Percentiles rank a stretch among this genome's conserved stretches.
These are phyloP conservation scores for Hanseniaspora meyeri DNA, from an alignment of 805 yeast genomes.

Conservation along the genomic window DNA sequence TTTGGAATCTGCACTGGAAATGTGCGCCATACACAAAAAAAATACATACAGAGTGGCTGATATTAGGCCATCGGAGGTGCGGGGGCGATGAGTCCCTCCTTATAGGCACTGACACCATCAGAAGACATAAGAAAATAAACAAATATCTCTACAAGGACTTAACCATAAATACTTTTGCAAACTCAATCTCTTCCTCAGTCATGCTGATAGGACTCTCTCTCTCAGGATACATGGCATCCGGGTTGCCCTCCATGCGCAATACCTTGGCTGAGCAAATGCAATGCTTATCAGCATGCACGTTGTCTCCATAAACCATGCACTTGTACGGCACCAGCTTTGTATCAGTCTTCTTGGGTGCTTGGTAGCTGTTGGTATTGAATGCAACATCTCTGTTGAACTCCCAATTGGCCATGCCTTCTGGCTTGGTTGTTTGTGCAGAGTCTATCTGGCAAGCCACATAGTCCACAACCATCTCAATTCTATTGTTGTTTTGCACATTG, in stretches of 20 bases:
- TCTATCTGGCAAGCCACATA: not conserved
- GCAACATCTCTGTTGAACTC: not conserved
- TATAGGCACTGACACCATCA: no score
- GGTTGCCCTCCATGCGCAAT: not conserved
- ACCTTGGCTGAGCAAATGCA: not conserved
- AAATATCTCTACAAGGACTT: not conserved
- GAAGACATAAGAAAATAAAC: no score
- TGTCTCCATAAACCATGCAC: not conserved
- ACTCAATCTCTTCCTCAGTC: not conserved
- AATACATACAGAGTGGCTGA: not conserved
- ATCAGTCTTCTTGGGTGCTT: not conserved
- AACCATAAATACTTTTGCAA: not conserved
- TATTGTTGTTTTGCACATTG: constrained; percentile 31
- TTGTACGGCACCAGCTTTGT: not conserved
- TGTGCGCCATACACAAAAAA: not conserved
- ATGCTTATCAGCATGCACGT: not conserved
- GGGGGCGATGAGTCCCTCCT: no score
- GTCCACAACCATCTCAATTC: not conserved
- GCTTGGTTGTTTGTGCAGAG: not conserved
- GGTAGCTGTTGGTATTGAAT: not conserved
- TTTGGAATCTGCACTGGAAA: no score
- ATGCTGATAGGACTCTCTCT: not conserved
- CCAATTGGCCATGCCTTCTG: not conserved
- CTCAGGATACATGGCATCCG: not conserved
- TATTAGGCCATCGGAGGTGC: no score